Evolutionary conservation across 1,284 basidiomycete species (phyloP), one percentile per base, ranked within the genome.

Genomic region (Mycosarcoma mackinlayi): DNA sequence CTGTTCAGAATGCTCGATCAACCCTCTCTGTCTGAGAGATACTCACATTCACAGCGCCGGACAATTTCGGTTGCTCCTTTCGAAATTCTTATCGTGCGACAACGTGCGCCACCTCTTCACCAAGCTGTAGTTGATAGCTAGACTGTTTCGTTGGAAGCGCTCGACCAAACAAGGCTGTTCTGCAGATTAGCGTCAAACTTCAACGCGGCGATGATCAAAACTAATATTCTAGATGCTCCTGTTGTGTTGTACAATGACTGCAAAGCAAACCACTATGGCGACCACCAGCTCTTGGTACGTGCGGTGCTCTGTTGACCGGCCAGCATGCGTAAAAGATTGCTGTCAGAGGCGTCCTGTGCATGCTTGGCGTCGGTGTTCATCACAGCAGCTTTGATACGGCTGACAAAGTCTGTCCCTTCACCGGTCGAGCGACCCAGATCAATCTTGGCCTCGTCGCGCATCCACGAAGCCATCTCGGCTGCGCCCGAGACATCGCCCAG

Each of bases 401-500:
- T 7, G 3, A 62, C 62, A 37, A 71, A 71, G 9, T 46, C 39
- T 10, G 18, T n/a, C 3, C 46, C 34, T 18, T 58, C 62, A 4
- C 40, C 25, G 9, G 31, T 21, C 1, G 37, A 41, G 6, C 33
- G 33, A 4, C 37, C 62, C 1, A 71, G 27, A 13, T 61, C 58
- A 13, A 66, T 38, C 18, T 55, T 50, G n/a, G 62, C 68, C 37
- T 71, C 68, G 42, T 71, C 68, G 27, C 68, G 62, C 68, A 71
- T 71, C 68, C 68, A 71, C 7, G 55, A 61, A 28, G 68, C 68
- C 30, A 66, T 58, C 34, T 71, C 68, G 18, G 62, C 68, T 7
- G 68, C 68, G 9, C 68, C 68, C 16, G 48, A 44, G 0, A 34
- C 46, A n/a, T 71, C 68, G 3, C 54, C 68, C 3, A 65, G 28